A percentile compares a stretch with the other conserved stretches of the same genome.
These are phyloP conservation scores for Rhodomyrtus psidioides DNA, from an alignment of 441 rosid genomes.

Conservation along the genomic window DNA sequence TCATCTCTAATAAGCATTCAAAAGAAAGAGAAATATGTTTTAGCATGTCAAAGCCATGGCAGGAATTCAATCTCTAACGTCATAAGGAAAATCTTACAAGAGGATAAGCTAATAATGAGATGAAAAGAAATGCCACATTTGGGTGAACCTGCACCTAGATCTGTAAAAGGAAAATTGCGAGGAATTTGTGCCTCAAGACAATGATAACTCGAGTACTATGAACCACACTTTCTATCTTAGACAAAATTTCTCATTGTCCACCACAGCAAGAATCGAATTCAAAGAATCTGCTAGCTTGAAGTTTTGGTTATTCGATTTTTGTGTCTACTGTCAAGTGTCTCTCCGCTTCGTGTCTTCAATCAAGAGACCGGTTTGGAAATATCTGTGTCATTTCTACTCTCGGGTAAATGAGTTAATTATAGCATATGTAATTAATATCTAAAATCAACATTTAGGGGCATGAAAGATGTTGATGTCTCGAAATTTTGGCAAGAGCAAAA, in stretches of 20 bases:
- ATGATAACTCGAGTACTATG: not conserved
- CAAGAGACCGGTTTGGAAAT: too few relatives aligned
- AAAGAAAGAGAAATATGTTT: not conserved
- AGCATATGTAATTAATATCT: too few relatives aligned
- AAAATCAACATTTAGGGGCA: too few relatives aligned
- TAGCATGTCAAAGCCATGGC: not conserved
- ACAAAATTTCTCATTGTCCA: too few relatives aligned
- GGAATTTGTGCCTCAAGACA: not conserved
- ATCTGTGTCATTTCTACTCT: too few relatives aligned
- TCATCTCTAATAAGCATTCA: not conserved
- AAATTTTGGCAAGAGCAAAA: not conserved
- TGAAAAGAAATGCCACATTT: not conserved
- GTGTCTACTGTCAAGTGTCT: too few relatives aligned
- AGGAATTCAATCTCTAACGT: not conserved
- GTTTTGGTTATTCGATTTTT: too few relatives aligned
- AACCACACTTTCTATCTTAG: not conserved
- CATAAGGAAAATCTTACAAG: not conserved
- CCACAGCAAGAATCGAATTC: too few relatives aligned
- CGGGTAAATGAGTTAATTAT: too few relatives aligned
- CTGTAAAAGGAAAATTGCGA: not conserved
- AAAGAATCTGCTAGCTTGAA: not conserved
- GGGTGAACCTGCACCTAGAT: not conserved
- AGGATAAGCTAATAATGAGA: not conserved
- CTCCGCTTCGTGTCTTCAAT: too few relatives aligned
- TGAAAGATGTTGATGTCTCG: too few relatives aligned